Evolutionary conservation across 1,284 basidiomycete species (phyloP).

Genomic region (Peniophora sp.): DNA sequence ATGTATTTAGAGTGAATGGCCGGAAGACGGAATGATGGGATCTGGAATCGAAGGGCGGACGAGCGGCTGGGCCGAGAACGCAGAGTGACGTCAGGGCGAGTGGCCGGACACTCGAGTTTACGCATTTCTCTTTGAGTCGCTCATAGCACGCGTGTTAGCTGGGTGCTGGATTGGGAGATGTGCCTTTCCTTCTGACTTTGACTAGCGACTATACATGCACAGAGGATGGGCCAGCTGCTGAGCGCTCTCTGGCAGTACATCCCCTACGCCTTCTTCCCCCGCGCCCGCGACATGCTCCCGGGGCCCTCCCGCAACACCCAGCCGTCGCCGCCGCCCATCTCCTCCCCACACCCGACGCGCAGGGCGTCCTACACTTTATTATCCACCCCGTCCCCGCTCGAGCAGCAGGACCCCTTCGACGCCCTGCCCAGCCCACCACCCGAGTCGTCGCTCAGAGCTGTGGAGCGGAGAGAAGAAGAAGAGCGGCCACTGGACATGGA

Average conservation of each 20-base stretch:
- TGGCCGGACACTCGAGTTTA: too few relatives aligned
- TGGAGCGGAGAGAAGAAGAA: too few relatives aligned
- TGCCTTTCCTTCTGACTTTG: too few relatives aligned
- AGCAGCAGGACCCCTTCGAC: slow-evolving; percentile 6
- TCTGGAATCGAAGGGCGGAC: too few relatives aligned
- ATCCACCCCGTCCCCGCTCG: slow-evolving; percentile 5
- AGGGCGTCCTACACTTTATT: neutral
- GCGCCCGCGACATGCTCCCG: neutral
- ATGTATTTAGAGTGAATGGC: neutral
- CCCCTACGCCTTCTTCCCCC: neutral
- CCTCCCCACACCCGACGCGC: neutral
- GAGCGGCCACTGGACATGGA: too few relatives aligned
- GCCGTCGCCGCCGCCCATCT: neutral
- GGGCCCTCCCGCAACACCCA: neutral
- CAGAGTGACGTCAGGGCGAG: too few relatives aligned
- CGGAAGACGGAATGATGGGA: neutral
- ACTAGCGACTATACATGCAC: too few relatives aligned
- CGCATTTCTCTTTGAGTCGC: too few relatives aligned
- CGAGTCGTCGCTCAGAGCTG: slow-evolving; percentile 5
- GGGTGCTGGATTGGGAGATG: too few relatives aligned
- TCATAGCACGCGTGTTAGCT: too few relatives aligned
- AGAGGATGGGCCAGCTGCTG: too few relatives aligned
- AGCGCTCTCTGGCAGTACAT: neutral
- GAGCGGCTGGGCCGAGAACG: too few relatives aligned
- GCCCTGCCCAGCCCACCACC: slow-evolving; percentile 15